Base-by-base conservation (phyloP, 441 rosid species). In the Populus hybrid region DNA sequence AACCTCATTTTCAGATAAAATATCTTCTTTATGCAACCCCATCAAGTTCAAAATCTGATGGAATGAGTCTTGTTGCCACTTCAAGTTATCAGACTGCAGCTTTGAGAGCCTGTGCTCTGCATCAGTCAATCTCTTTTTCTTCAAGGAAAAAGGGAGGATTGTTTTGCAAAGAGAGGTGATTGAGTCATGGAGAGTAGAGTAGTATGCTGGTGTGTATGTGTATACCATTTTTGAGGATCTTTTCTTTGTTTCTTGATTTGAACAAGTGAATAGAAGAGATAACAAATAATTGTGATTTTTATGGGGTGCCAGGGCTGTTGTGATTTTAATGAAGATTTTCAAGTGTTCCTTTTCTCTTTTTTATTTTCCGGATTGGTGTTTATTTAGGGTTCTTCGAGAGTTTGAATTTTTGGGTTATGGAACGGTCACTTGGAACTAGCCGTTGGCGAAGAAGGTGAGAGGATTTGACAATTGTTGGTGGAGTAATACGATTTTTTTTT, bases 41-140 rank as follows among this genome's bases (percentile, higher is more conserved):
- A 89, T 90, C 83, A 92, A 73, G 64, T 92, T 90, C 81, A 90
- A 78, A 77, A 92, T 92, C 84, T 89, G 94, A 81, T 89, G 93
- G 85, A 82, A 92, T 5, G 93, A 92, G 69, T 92, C 91, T 70
- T 92, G 97, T 87, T 90, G 97, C 93, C 97, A 92, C 82, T 89
- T 92, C 38, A 92, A 86, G 83, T 89, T 92, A 69, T 92, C 91
- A 30, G 92, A 89, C 61, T 92, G 97, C 38, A 87, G 79, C 89
- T 86, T 89, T 7, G 89, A 84, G 9, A 88, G 87, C 80, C 81
- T 83, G 75, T 83, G 89, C 77, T 92, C 94, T 0, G 91, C 83
- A 0, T 89, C 87, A 0, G 90, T 78, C 67, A 90, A 65, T 46
- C 90, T 77, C 69, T 78, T 82, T 67, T 92, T 92, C 89, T 89